Conservation (phyloP, 441 rosid genomes). For the Adansonia grandidieri region DNA sequence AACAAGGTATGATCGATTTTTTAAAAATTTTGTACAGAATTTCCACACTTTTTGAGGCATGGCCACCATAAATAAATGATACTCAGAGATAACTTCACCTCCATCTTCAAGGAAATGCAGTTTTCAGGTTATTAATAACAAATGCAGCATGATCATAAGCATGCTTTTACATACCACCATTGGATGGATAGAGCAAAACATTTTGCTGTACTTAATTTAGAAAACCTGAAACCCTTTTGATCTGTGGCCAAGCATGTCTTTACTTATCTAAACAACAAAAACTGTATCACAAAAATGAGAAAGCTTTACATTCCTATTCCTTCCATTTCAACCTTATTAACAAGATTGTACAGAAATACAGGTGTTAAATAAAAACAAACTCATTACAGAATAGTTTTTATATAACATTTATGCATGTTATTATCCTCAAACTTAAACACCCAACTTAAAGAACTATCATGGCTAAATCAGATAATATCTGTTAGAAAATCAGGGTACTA, state of each 20-base stretch:
- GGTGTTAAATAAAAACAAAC: not conserved
- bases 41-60: not conserved
- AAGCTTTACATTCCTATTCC: not conserved
- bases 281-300: not conserved
- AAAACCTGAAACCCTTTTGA: not conserved
- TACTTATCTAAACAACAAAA: not conserved
- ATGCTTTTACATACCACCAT: constrained; percentile 10
- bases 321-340: not conserved
- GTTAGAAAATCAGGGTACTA: constrained; percentile 6
- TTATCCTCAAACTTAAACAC: constrained; percentile 5
- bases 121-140: constrained; percentile 5
- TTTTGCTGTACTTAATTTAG: not conserved
- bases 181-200: not conserved
- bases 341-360: not conserved
- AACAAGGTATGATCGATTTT: not conserved
- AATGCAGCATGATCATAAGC: not conserved
- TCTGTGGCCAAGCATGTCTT: not conserved
- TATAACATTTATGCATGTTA: not conserved
- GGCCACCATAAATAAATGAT: constrained; percentile 3
- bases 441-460: constrained; percentile 7
- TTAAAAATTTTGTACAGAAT: not conserved
- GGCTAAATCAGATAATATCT: constrained; percentile 6
- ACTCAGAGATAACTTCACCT: constrained; percentile 1
- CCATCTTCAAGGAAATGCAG: constrained; percentile 6
- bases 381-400: not conserved